Base-by-base conservation (phyloP, 495 filamentous ascomycete genomes). In the Cetradonia linearis region DNA sequence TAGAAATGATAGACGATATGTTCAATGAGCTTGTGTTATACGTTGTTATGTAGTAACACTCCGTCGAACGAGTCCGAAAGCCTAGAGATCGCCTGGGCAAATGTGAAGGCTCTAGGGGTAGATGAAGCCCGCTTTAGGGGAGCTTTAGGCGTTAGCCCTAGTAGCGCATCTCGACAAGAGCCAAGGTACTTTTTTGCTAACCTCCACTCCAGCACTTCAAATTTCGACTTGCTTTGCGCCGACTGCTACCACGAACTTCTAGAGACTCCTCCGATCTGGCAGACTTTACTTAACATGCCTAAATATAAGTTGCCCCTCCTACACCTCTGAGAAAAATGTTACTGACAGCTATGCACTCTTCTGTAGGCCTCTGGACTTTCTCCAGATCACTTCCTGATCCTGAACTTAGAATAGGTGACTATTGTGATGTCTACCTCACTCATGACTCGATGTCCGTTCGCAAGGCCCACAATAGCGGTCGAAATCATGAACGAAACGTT, bases 371-470 rank as follows among this genome's bases (percentile, higher is more conserved):
- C 42, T 62, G 48, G 9, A 55, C 53, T 13, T n/a, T 18, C 40
- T 14, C 31, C 42, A 20, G 6, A 31, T 56, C 62, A 54, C 64
- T 62, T 38, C 34, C 33, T 50, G 27, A 61, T 18, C n/a, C 33
- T 59, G 64, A 67, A 59, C 64, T 50, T 59, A 38, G 6, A 33
- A 5, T 72, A 88, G 91, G 93, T 80, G 93, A 98, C 72, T 98
- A 97, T 78, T 98, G 93, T 82, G 93, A 98, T 86, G 94, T 98
- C 72, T 98, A 98, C 80, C 87, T 98, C 65, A 98, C 94, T 60
- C 93, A 98, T 80, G 94, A 98, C 83, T 95, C 89, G 16, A 98
- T 97, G 91, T 95, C 89, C 76, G 93, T 98, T 69, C 89, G 93
- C 69, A 96, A 96, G 76, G 93, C 93, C 18, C 93, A 98, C 74